A percentile compares a stretch with the other conserved stretches of the same genome.
phyloP scores from a whole-genome alignment of 495 filamentous ascomycete species.

The Hyaloscypha variabilis region DNA sequence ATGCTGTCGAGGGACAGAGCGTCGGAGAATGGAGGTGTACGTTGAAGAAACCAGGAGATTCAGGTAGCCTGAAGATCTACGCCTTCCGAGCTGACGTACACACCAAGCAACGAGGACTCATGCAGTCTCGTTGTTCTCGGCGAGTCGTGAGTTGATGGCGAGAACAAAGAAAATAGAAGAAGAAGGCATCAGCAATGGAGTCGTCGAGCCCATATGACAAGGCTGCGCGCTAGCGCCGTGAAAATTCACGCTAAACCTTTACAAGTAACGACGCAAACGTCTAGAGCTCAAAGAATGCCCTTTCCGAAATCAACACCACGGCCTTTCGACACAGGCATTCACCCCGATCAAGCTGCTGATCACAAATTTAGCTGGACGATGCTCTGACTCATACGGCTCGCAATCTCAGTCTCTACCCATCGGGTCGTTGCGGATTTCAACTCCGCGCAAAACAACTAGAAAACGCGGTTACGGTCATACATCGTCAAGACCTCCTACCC shows the following conservation, averaged over 20 bases:
- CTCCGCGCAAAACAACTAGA: slow-evolving; percentile 2
- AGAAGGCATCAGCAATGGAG: background rate
- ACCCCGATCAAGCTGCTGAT: background rate
- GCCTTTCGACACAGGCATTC: background rate
- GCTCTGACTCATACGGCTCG: slow-evolving; percentile 7
- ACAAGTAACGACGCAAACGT: background rate
- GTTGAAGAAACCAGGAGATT: background rate
- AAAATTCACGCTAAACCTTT: background rate
- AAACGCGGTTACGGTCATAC: slow-evolving; percentile 18
- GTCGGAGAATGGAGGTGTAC: background rate
- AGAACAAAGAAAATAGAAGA: background rate
- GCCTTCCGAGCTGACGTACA: background rate
- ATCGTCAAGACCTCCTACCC: slow-evolving; percentile 4
- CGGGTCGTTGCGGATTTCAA: background rate
- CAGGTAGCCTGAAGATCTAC: background rate
- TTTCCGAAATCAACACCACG: background rate
- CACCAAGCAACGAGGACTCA: background rate
- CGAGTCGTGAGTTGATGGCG: background rate
- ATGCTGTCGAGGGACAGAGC: slow-evolving; percentile 11
- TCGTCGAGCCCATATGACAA: background rate
- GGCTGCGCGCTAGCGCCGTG: background rate
- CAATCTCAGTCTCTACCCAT: background rate
- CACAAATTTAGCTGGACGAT: slow-evolving; percentile 2
- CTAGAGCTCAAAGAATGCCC: background rate
- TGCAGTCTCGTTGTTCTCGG: background rate